Percentiles rank a stretch among this genome's conserved stretches.
Evolutionary conservation across 331 rosid species (phyloP).

Genomic region (Dryas integrifolia): DNA sequence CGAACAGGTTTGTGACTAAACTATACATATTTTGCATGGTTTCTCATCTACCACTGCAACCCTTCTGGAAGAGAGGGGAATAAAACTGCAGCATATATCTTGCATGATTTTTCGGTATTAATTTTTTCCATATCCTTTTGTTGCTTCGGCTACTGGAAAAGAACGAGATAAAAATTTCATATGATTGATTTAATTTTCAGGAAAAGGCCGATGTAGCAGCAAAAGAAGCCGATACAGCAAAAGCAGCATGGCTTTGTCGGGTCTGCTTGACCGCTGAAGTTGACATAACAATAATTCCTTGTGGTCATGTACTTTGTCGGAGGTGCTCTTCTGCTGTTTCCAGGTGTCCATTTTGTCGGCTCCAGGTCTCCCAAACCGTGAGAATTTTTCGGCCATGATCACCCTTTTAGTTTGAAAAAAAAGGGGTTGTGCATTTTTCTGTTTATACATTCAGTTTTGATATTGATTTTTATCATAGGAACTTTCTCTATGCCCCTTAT

Average conservation of each 20-base stretch:
- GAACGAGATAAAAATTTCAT: background rate
- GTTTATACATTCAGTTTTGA: background rate
- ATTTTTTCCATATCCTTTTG: background rate
- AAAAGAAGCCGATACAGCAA: slow-evolving; percentile 90
- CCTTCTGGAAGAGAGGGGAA: background rate
- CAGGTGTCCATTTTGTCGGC: slow-evolving; percentile 90
- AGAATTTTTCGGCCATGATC: slow-evolving; percentile 76
- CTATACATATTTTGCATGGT: slow-evolving; percentile 2
- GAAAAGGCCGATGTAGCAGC: slow-evolving; percentile 72
- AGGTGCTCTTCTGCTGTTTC: slow-evolving; percentile 90
- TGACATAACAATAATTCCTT: slow-evolving; percentile 76
- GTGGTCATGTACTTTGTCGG: slow-evolving; percentile 96
- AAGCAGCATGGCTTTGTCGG: slow-evolving; percentile 93
- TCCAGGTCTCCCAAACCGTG: slow-evolving; percentile 70
- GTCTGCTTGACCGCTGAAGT: slow-evolving; percentile 84
- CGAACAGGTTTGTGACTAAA: slow-evolving; percentile 71
- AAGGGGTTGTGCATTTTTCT: background rate
- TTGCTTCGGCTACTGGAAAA: background rate
- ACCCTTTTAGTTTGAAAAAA: background rate
- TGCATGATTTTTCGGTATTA: background rate
- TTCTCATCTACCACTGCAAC: slow-evolving; percentile 11
- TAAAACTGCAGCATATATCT: too few relatives aligned
- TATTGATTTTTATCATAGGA: background rate
- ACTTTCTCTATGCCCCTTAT: background rate
- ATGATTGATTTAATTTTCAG: slow-evolving; percentile 39